phyloP scores from a whole-genome alignment of 2,329 filamentous ascomycete species.

The Endothia cerciana region DNA sequence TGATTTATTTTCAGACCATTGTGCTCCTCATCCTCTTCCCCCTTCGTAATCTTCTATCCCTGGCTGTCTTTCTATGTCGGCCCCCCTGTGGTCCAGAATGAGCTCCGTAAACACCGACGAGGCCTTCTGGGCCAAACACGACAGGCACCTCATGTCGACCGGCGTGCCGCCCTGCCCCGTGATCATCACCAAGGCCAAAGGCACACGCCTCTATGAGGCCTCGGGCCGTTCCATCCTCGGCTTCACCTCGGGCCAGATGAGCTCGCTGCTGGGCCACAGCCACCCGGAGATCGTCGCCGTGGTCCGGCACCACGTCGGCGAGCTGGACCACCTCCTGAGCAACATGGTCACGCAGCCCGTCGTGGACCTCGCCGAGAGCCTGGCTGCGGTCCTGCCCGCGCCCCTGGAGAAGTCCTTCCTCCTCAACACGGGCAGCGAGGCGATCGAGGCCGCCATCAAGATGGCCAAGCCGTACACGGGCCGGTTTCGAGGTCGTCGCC shows the following conservation, averaged over 20 bases:
- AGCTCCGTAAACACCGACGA: conserved; percentile 23
- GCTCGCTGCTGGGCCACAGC: conserved; percentile 58
- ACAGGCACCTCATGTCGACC: conserved; percentile 47
- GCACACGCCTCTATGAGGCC: conserved; percentile 50
- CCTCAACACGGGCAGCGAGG: conserved; percentile 59
- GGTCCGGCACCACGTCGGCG: conserved; percentile 48
- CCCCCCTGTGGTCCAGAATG: conserved; percentile 16
- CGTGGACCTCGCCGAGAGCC: conserved; percentile 53
- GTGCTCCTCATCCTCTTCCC: background rate
- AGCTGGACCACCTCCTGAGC: conserved; percentile 61
- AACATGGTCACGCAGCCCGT: conserved; percentile 61
- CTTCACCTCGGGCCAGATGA: conserved; percentile 65
- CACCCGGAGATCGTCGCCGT: conserved; percentile 61
- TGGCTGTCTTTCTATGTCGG: background rate
- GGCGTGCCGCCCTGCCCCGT: conserved; percentile 44
- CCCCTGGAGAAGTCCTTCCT: conserved; percentile 59
- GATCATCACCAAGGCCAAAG: conserved; percentile 50
- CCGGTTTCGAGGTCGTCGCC: conserved; percentile 66
- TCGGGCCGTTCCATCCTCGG: conserved; percentile 53
- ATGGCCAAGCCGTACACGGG: conserved; percentile 66
- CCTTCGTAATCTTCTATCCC: background rate
- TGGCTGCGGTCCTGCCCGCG: conserved; percentile 50
- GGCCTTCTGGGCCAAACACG: conserved; percentile 41
- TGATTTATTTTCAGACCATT: background rate
- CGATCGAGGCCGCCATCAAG: conserved; percentile 63